Base-by-base conservation (phyloP, 2,329 filamentous ascomycete genomes). In the Dendrostoma leiphaemia region DNA sequence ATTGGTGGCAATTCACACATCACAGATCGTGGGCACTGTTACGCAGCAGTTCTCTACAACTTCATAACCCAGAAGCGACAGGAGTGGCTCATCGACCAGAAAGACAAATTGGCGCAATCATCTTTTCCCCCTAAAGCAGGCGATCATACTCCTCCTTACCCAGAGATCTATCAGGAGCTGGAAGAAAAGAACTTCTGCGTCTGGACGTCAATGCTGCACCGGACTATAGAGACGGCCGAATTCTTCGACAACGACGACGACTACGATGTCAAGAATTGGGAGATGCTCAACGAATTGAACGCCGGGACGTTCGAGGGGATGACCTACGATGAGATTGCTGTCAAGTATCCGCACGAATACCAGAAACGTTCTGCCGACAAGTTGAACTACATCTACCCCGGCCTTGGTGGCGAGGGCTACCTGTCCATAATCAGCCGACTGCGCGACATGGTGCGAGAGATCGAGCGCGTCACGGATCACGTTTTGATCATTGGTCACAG, bases 391-490 rank as follows among this genome's bases (percentile, higher is more conserved):
- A 91, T 95, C 60, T 97, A 97, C 69, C 94, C 94, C 1, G 94
- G 94, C 4, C 90, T 95, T 17, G 94, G 94, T 23, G 94, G 94
- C 49, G 94, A 99, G 71, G 91, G 93, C 28, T 99, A 99, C 65
- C 83, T 99, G 10, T 93, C 97, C 72, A 89, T 99, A 63, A 97
- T 99, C 74, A 96, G 94, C 70, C 90, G 94, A 47, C 82, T 97
- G 32, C 88, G 92, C 50, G 89, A 96, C 60, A 94, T 99, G 76
- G 96, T 99, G 60, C 88, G 96, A 48, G 94, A 99, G 74, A 87
- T 97, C 57, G 94, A 99, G 77, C 88, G 94, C 57, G 97, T 96
- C 79, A 96, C 91, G 28, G 94, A 99, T 65, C 93, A 97, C 70
- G 86, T 96, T 51, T 78, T 97, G 57, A 86, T 99, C 63, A 89